Percentiles rank a stretch among this genome's conserved stretches.
Conservation (phyloP, 2,329 filamentous ascomycete species). For the Sporothrix phasma region DNA sequence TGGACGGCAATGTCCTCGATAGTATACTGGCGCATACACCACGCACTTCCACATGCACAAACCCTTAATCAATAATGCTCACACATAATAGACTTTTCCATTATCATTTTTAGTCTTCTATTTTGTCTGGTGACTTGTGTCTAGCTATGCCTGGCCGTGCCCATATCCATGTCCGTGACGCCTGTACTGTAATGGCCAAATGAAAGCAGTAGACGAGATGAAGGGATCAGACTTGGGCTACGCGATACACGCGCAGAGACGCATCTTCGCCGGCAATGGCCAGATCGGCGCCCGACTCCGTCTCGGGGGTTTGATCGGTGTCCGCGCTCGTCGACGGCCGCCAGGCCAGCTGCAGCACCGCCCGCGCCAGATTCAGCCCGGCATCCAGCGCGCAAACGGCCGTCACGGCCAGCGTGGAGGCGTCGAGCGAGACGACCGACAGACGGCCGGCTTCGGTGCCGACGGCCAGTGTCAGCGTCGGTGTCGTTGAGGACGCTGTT, state of each 20-base stretch:
- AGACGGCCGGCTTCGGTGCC: slow-evolving; percentile 47
- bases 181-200: neutral
- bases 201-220: neutral
- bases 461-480: slow-evolving; percentile 38
- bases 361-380: slow-evolving; percentile 48
- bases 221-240: slow-evolving; percentile 22
- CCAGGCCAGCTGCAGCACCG: slow-evolving; percentile 61
- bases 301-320: neutral
- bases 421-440: slow-evolving; percentile 34
- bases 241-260: slow-evolving; percentile 48
- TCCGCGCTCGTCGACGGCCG: slow-evolving; percentile 30
- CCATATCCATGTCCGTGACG: neutral
- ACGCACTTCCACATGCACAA: neutral
- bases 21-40: neutral
- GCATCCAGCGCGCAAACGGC: slow-evolving; percentile 28
- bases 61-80: slow-evolving; percentile 1
- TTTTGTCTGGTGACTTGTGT: neutral
- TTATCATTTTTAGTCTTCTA: neutral
- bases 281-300: slow-evolving; percentile 28
- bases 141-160: neutral
- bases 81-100: neutral
- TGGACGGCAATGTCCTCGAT: neutral
- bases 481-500: slow-evolving; percentile 22
- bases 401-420: slow-evolving; percentile 27
- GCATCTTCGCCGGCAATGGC: slow-evolving; percentile 52